Evolutionary conservation across 495 filamentous ascomycete genomes (phyloP).

Genomic region (Aspergillus egyptiacus): DNA sequence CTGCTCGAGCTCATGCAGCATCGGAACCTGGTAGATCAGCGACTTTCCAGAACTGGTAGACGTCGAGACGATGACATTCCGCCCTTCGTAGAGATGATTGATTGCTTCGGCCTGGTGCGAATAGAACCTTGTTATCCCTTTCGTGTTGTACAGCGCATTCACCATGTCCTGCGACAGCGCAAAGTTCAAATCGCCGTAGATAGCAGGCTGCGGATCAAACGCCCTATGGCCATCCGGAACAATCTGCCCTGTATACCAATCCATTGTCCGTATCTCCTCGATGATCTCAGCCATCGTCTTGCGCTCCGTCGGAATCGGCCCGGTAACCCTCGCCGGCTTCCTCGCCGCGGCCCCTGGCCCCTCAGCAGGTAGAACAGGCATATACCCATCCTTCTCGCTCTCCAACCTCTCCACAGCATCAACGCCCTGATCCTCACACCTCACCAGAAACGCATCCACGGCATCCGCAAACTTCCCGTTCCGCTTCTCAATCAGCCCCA

Average conservation of each 20-base stretch:
- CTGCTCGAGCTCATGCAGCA: constrained; percentile 79
- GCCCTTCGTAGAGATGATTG: constrained; percentile 76
- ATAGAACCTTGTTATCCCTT: constrained; percentile 80
- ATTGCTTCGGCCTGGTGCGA: constrained; percentile 94
- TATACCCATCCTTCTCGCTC: constrained; percentile 33
- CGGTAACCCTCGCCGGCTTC: constrained; percentile 37
- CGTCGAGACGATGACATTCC: constrained; percentile 87
- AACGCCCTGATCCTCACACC: constrained; percentile 56
- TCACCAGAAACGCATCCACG: constrained; percentile 68
- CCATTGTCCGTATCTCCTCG: constrained; percentile 67
- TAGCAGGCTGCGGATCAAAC: constrained; percentile 77
- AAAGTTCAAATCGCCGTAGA: constrained; percentile 82
- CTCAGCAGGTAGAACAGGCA: constrained; percentile 46
- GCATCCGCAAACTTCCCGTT: constrained; percentile 80
- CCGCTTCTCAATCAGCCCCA: constrained; percentile 81
- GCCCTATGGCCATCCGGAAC: constrained; percentile 91
- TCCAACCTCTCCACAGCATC: constrained; percentile 66
- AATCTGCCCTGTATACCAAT: constrained; percentile 90
- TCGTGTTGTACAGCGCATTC: constrained; percentile 88
- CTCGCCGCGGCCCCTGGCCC: constrained; percentile 33
- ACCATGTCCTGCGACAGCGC: constrained; percentile 83
- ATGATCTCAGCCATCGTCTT: constrained; percentile 82
- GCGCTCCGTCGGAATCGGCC: constrained; percentile 73
- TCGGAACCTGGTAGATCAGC: constrained; percentile 91
- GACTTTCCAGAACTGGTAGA: constrained; percentile 97